Evolutionary conservation across 148 eudicot genomes (phyloP).

Genomic region (Rhododendron williamsianum): DNA sequence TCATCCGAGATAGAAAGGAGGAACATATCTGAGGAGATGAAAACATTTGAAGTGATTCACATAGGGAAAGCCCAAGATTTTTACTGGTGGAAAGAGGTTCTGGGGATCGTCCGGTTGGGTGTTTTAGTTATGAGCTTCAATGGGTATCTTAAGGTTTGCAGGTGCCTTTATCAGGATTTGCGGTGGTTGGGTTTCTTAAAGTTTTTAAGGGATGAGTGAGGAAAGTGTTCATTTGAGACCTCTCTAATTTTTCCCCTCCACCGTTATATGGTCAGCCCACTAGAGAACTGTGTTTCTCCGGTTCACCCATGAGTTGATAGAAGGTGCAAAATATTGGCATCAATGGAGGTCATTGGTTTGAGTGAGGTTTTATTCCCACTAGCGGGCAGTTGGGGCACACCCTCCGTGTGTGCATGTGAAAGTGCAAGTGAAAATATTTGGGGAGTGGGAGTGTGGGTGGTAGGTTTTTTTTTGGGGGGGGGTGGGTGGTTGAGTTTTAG

Average conservation of each 20-base stretch:
- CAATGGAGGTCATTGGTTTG: background rate
- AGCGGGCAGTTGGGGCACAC: too few species aligned
- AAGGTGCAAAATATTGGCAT: background rate
- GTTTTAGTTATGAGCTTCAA: background rate
- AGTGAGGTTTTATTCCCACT: background rate
- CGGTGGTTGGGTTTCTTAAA: background rate
- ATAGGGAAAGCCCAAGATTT: too few species aligned
- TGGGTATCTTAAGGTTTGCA: background rate
- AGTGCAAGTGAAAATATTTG: too few species aligned
- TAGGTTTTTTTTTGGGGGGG: too few species aligned
- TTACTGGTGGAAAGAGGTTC: too few species aligned
- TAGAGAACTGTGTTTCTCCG: background rate
- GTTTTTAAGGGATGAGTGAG: background rate
- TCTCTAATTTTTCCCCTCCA: background rate
- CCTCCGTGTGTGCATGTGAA: too few species aligned
- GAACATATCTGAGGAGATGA: background rate
- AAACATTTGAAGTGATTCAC: background rate
- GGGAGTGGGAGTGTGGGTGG: too few species aligned
- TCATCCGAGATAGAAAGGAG: background rate
- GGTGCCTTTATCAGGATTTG: background rate
- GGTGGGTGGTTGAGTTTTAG: too few species aligned
- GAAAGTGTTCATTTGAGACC: background rate
- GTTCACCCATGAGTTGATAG: background rate
- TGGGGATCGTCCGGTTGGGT: too few species aligned
- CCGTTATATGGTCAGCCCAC: background rate